A percentile compares a stretch with the other conserved stretches of the same genome.
Conservation (phyloP, 768 basidiomycete species). For the Suillus alpinus region DNA sequence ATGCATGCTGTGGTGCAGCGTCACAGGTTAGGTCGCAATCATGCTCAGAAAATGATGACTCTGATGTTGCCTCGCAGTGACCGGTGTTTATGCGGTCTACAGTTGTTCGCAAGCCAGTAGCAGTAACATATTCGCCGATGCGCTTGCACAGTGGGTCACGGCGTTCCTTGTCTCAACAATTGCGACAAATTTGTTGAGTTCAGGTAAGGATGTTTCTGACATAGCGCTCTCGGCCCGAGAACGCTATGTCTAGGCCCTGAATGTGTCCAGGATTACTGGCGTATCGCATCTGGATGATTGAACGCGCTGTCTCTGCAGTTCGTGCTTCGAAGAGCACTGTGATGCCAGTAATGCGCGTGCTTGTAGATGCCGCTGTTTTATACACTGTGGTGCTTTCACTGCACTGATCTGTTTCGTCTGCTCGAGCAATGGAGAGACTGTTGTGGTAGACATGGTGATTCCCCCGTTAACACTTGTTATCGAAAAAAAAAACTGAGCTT, state of each 20-base stretch:
- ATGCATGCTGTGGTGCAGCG: slow-evolving; percentile 4
- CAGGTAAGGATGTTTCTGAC: slow-evolving; percentile 1
- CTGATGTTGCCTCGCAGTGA: neutral
- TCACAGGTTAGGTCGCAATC: slow-evolving; percentile 3
- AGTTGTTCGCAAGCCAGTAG: slow-evolving; percentile 4
- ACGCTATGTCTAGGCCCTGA: neutral
- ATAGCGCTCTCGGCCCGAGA: no score
- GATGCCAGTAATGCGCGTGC: slow-evolving; percentile 2
- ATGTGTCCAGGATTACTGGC: slow-evolving; percentile 3
- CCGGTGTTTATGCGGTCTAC: neutral
- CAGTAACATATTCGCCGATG: slow-evolving; percentile 1
- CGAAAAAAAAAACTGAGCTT: neutral
- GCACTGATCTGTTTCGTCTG: slow-evolving; percentile 6
- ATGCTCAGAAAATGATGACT: neutral
- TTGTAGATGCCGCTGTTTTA: slow-evolving; percentile 6
- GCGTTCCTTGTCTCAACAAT: slow-evolving; percentile 1
- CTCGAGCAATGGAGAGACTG: neutral
- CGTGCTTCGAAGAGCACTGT: neutral
- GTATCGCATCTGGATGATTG: slow-evolving; percentile 8
- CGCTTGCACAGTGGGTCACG: slow-evolving; percentile 2
- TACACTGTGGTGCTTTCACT: slow-evolving; percentile 2
- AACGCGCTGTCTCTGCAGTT: neutral
- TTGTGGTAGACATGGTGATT: slow-evolving; percentile 4
- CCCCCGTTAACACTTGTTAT: neutral
- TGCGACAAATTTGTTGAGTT: slow-evolving; percentile 3